Conservation (phyloP, 192 early-diverging fungal genomes). For the Funneliformis geosporum region DNA sequence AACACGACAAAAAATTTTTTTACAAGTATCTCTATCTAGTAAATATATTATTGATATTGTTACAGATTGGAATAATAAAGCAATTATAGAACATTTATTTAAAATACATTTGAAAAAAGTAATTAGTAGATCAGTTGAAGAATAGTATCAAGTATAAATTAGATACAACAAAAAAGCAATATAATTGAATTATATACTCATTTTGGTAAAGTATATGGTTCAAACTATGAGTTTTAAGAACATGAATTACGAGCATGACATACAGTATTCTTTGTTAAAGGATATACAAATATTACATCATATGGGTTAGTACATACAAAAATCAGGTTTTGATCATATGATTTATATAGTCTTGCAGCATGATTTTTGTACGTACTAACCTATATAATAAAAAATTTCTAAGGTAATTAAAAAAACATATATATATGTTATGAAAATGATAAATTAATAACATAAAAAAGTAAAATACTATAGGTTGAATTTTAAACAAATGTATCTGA, state of each 20-base stretch:
- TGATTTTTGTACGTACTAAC: too few relatives aligned
- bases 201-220: neutral
- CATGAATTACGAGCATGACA: neutral
- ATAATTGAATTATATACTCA: neutral
- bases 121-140: neutral
- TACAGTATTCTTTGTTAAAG: neutral
- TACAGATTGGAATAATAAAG: neutral
- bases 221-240: neutral
- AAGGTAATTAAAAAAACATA: neutral
- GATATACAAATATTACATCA: neutral
- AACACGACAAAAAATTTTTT: neutral
- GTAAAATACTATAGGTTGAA: too few relatives aligned
- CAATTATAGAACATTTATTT: neutral
- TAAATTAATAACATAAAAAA: too few relatives aligned
- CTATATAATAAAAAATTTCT: neutral
- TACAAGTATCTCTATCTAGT: neutral
- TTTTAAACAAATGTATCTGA: too few relatives aligned
- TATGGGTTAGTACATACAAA: too few relatives aligned
- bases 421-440: too few relatives aligned
- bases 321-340: too few relatives aligned
- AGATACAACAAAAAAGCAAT: neutral
- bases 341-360: too few relatives aligned
- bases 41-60: too few relatives aligned
- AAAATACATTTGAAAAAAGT: neutral
- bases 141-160: neutral